These are phyloP conservation scores for Diaporthe citrichinensis DNA, from an alignment of 2,329 filamentous ascomycete genomes.

Conservation along the genomic window DNA sequence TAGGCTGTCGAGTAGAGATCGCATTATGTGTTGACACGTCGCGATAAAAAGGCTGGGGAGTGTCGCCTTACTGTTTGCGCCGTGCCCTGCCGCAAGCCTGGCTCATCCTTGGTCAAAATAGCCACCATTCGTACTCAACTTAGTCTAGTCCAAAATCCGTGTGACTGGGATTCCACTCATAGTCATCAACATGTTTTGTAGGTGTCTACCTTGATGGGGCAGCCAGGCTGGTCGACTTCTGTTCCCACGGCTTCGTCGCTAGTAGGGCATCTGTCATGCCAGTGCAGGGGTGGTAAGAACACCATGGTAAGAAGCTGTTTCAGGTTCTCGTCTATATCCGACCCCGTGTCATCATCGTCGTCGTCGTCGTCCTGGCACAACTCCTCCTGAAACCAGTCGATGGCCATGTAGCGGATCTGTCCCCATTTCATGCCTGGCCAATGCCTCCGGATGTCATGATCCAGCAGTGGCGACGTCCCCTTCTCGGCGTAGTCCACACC, in stretches of 20 bases:
- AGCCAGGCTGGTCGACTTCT: not conserved
- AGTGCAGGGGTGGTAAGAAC: no score
- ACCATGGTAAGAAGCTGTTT: no score
- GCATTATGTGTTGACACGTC: no score
- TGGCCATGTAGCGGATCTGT: not conserved
- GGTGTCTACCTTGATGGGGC: not conserved
- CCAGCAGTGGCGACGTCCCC: not conserved
- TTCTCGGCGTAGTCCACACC: not conserved
- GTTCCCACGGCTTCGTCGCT: not conserved
- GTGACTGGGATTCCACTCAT: not conserved
- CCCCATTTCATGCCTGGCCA: not conserved
- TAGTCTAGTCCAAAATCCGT: not conserved
- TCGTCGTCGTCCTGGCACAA: not conserved
- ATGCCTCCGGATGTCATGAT: not conserved
- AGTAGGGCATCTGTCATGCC: not conserved
- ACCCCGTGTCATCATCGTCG: not conserved
- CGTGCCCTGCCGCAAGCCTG: not conserved
- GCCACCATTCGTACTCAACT: not conserved
- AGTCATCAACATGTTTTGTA: conserved; percentile 6
- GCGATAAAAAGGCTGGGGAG: no score
- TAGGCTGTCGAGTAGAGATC: no score
- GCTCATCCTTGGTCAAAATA: not conserved
- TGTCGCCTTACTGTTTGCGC: no score
- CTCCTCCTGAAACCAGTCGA: not conserved
- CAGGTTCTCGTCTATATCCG: no score